Conservation (phyloP, 257 asterid genomes). For the Solanum appendiculatum region DNA sequence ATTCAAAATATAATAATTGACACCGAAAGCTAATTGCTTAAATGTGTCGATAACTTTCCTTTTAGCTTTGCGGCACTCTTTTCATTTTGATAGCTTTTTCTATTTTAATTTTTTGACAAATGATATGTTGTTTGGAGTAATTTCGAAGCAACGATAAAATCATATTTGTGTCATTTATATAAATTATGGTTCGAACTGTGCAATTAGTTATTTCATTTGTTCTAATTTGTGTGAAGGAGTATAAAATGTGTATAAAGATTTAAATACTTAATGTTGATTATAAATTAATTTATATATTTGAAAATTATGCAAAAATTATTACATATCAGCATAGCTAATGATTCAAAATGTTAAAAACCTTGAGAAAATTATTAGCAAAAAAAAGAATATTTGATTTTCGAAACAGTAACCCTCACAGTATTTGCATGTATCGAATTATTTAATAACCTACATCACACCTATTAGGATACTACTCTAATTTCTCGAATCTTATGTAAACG, state of each 20-base stretch:
- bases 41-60: not conserved
- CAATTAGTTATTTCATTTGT: not conserved
- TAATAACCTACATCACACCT: not conserved
- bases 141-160: rapidly evolving
- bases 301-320: too few species aligned
- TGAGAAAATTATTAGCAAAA: not conserved
- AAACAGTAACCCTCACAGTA: not conserved
- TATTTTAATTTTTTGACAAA: too few species aligned
- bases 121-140: not conserved
- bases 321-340: not conserved
- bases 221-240: too few species aligned
- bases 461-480: not conserved
- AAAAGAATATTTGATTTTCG: too few species aligned
- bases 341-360: not conserved
- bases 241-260: too few species aligned
- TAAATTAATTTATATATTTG: too few species aligned
- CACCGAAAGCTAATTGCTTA: not conserved
- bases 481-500: not conserved
- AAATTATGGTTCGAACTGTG: not conserved
- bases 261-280: not conserved
- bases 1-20: not conserved
- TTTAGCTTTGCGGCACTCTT: not conserved
- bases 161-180: too few species aligned
- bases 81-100: not conserved
- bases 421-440: too few species aligned